Conservation (phyloP, 2,329 filamentous ascomycete species). For the Aspergillus phoenicis region DNA sequence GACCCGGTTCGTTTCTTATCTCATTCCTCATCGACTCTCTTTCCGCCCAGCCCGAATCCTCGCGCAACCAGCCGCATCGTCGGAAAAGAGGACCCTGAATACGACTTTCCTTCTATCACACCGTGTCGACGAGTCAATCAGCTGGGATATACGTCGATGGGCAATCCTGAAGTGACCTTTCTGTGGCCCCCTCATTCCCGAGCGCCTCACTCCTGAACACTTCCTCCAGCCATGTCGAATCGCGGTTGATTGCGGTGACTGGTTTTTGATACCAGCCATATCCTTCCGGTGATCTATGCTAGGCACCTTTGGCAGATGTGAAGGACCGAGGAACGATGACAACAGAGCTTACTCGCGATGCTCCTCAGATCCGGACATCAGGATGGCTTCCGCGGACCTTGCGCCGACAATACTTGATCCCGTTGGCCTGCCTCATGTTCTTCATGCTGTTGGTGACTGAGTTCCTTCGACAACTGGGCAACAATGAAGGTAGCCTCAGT, state of each 20-base stretch:
- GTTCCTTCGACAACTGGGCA: slow-evolving; percentile 6
- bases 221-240: slow-evolving; percentile 1
- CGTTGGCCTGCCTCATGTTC: slow-evolving; percentile 6
- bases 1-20: slow-evolving; percentile 5
- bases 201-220: not conserved
- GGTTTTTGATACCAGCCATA: slow-evolving; percentile 1
- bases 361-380: slow-evolving; percentile 3
- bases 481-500: slow-evolving; percentile 5
- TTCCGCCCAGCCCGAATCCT: not conserved
- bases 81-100: not conserved
- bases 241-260: not conserved
- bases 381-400: slow-evolving; percentile 13
- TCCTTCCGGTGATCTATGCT: not conserved
- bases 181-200: not conserved
- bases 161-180: not conserved
- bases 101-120: not conserved
- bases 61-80: not conserved
- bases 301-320: not conserved
- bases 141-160: not conserved
- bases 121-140: not conserved
- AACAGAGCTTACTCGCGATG: not conserved
- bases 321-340: not conserved
- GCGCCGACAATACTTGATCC: slow-evolving; percentile 8
- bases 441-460: slow-evolving; percentile 7
- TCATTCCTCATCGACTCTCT: not conserved